Conservation (phyloP, 108 stramenopile species). For the Cyclotella choctawhatcheeana region DNA sequence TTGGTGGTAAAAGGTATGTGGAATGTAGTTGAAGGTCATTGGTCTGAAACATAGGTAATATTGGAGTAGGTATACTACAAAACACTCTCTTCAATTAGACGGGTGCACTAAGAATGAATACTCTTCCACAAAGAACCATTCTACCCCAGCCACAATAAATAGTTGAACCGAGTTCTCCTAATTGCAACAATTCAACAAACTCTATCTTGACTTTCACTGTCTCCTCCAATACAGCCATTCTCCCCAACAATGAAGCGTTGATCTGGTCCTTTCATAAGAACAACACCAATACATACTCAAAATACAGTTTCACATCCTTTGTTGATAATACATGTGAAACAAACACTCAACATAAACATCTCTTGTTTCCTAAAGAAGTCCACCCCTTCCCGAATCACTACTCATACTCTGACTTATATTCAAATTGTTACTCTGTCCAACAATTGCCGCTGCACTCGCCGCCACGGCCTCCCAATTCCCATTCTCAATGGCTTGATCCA, state of each 20-base stretch:
- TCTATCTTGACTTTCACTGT: too few species aligned
- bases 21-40: too few species aligned
- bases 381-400: neutral
- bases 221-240: too few species aligned
- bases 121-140: constrained; percentile 11
- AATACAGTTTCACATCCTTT: neutral
- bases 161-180: neutral
- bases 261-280: too few species aligned
- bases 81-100: too few species aligned
- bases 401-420: neutral
- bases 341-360: neutral
- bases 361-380: neutral
- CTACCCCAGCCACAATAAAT: neutral
- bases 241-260: too few species aligned
- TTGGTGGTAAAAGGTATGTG: too few species aligned
- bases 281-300: neutral
- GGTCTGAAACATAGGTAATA: too few species aligned
- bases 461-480: constrained; percentile 47
- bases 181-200: neutral
- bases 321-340: neutral
- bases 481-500: constrained; percentile 44
- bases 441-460: constrained; percentile 29
- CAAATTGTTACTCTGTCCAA: constrained; percentile 1
- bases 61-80: too few species aligned
- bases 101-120: too few species aligned